Evolutionary conservation across 1,139 yeast species (phyloP), one percentile per base, ranked within the genome.

Genomic region (Saccharomyces hybrid): DNA sequence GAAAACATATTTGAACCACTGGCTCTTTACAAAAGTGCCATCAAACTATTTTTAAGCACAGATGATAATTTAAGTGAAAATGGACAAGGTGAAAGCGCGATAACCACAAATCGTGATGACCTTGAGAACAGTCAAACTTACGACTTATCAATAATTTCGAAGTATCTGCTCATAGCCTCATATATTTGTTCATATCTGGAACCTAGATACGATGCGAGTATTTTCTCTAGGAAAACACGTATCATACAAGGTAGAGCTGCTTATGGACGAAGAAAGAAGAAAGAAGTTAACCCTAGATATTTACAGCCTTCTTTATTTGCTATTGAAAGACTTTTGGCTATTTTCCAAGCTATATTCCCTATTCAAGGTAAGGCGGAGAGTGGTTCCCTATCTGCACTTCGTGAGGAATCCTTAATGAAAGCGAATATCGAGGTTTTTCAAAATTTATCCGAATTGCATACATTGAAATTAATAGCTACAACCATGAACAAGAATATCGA

Each of bases 131-230:
- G 61, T 1, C 63, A 62, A 46, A 59, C 68, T 1, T 67, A 67
- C 48, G 68, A 65, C 47, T 71, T 84, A 55, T 84, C 88, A 0
- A 66, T 71, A 14, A 79, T 81, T 56, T 78, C 88, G 13, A 84
- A 83, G 64, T 84, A 76, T 63, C 71, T 86, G 11, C 71, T 86
- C 27, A 76, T 85, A 52, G 87, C 93, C 3, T 83, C 90, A 1
- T 86, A 84, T 62, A 73, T 86, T 53, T 89, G 91, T 2, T 85
- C 93, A 0, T 84, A 80, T 64, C 77, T 81, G 52, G 84, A 83
- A 16, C 83, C 84, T 9, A 77, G 80, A 57, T 76, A 76, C 60
- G 95, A 86, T 67, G 70, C 79, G 50, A 80, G 80, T 55, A 76
- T 78, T 56, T 86, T 85, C 62, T 83, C 91, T 31, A 81, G 79